These are phyloP conservation scores for Colletotrichum tropicale DNA, from an alignment of 2,329 filamentous ascomycete genomes.

Conservation along the genomic window DNA sequence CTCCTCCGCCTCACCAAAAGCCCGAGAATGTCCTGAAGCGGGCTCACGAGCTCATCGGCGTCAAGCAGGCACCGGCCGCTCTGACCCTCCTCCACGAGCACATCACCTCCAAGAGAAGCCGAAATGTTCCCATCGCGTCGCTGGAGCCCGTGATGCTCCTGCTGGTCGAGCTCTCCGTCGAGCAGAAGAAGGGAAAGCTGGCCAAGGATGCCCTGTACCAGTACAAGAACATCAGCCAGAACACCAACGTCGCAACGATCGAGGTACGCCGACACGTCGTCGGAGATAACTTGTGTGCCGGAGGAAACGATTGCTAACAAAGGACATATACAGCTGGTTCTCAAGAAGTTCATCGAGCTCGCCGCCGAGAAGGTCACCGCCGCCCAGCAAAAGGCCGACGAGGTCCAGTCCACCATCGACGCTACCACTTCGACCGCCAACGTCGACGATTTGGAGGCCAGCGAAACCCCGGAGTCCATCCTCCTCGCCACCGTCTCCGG, in stretches of 20 bases:
- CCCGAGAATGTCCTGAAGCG: conserved; percentile 99
- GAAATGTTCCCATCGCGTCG: conserved; percentile 94
- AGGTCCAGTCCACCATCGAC: conserved; percentile 88
- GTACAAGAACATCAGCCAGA: conserved; percentile 99
- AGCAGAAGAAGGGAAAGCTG: conserved; percentile 96
- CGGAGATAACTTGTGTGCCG: not conserved
- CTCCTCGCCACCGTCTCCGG: conserved; percentile 96
- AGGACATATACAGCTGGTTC: conserved; percentile 67
- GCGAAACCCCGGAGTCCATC: conserved; percentile 97
- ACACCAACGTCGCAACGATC: conserved; percentile 97
- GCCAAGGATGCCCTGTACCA: conserved; percentile 99
- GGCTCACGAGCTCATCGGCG: conserved; percentile 97
- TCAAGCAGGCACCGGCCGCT: conserved; percentile 90
- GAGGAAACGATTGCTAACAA: conserved; percentile 6
- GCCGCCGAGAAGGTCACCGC: conserved; percentile 95
- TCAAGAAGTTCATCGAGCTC: conserved; percentile 97
- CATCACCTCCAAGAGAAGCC: conserved; percentile 96
- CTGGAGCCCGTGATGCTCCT: conserved; percentile 98
- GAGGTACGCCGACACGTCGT: conserved; percentile 63
- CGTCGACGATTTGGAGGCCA: conserved; percentile 94
- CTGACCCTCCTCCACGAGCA: conserved; percentile 97
- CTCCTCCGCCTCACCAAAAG: conserved; percentile 95
- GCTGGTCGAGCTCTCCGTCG: conserved; percentile 94
- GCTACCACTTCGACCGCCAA: conserved; percentile 73
- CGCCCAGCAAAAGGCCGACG: conserved; percentile 94